Percentiles rank a stretch among this genome's conserved stretches.
Conservation (phyloP, 78 protist genomes). For the Dictyostelium purpureum region DNA sequence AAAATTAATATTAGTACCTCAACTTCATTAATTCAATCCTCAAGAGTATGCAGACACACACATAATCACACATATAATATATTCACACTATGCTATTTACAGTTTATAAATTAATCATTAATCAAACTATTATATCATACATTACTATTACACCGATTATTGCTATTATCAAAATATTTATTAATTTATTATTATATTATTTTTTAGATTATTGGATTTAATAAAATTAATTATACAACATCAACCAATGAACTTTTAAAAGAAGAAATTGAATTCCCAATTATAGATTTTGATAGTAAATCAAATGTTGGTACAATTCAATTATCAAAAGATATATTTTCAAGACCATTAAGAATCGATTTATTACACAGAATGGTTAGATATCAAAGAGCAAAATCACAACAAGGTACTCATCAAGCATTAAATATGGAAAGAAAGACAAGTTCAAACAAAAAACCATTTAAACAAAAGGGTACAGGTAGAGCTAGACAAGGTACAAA, state of each 20-base stretch:
- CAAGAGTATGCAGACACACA: neutral
- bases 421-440: constrained; percentile 50
- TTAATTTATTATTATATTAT: neutral
- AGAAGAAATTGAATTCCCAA: constrained; percentile 16
- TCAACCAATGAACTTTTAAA: neutral
- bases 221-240: neutral
- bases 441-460: constrained; percentile 51
- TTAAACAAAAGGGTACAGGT: constrained; percentile 63
- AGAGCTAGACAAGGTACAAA: constrained; percentile 72
- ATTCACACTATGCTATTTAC: neutral
- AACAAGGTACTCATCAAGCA: constrained; percentile 70
- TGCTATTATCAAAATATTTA: no score
- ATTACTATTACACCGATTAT: no score
- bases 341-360: constrained; percentile 62
- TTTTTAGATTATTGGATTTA: neutral
- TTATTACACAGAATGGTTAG: constrained; percentile 55
- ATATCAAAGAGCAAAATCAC: constrained; percentile 73
- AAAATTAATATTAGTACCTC: no score
- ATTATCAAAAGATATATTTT: constrained; percentile 32
- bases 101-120: no score
- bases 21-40: no score
- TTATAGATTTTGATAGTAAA: constrained; percentile 11
- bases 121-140: no score
- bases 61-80: neutral
- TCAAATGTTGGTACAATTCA: neutral